Evolutionary conservation across 805 yeast species (phyloP).

Genomic region (Pichia rugopelliculosa): DNA sequence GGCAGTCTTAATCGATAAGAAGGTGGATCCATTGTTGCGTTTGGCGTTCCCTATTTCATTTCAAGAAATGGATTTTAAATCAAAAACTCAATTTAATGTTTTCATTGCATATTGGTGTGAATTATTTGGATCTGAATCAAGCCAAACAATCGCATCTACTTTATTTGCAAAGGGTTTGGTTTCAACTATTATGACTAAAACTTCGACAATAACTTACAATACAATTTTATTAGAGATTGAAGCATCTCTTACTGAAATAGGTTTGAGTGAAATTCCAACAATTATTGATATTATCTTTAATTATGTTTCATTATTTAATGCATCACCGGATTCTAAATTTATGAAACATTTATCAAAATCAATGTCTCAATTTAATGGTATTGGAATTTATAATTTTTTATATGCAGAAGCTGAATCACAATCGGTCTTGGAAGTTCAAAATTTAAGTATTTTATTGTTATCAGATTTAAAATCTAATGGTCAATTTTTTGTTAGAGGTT

Average conservation of each 20-base stretch:
- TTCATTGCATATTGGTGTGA: conserved; percentile 44
- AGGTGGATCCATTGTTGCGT: conserved; percentile 32
- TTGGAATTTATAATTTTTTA: conserved; percentile 39
- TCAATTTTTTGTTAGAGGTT: conserved; percentile 38
- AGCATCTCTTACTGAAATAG: conserved; percentile 39
- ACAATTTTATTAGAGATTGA: conserved; percentile 37
- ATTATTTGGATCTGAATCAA: conserved; percentile 56
- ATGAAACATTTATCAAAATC: conserved; percentile 30
- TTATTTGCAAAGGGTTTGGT: conserved; percentile 32
- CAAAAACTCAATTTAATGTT: conserved; percentile 21
- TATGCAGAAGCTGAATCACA: conserved; percentile 32
- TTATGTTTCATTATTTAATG: conserved; percentile 21
- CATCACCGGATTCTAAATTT: conserved; percentile 4
- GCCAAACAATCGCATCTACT: conserved; percentile 39
- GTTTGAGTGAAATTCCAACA: conserved; percentile 30
- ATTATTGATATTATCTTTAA: conserved; percentile 32
- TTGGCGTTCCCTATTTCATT: conserved; percentile 32
- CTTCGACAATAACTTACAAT: conserved; percentile 18
- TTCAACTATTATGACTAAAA: conserved; percentile 33
- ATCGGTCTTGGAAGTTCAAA: conserved; percentile 43
- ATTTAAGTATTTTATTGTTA: conserved; percentile 34
- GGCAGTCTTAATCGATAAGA: conserved; percentile 32
- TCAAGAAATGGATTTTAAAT: conserved; percentile 3
- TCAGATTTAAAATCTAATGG: conserved; percentile 26
- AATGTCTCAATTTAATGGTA: conserved; percentile 41